phyloP scores from a whole-genome alignment of 2,329 filamentous ascomycete species.

The Aureobasidium sp. region DNA sequence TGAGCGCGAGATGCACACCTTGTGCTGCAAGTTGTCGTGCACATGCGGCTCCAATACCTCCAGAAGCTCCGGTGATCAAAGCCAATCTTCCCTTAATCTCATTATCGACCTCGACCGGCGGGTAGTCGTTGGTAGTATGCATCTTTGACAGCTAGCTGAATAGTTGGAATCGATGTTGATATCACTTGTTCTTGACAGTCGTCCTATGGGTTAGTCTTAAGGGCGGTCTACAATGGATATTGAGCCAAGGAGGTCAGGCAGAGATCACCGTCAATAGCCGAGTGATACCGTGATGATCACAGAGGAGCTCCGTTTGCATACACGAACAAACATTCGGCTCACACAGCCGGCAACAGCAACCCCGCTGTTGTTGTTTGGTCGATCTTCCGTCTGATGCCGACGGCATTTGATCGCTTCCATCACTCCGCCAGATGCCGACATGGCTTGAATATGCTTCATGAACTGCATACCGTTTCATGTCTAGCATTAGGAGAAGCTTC shows the following conservation, averaged over 20 bases:
- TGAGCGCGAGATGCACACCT: constrained; percentile 51
- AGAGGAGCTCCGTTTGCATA: not conserved
- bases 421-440: not conserved
- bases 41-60: constrained; percentile 53
- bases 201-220: not conserved
- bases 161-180: not conserved
- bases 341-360: not conserved
- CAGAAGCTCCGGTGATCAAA: constrained; percentile 54
- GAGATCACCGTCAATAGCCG: not conserved
- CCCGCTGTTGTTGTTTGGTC: not conserved
- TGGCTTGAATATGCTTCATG: not conserved
- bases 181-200: not conserved
- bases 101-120: constrained; percentile 24
- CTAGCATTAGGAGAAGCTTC: not conserved
- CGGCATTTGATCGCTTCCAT: not conserved
- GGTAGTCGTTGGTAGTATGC: constrained; percentile 6
- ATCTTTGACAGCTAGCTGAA: not conserved
- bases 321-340: not conserved
- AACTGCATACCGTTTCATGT: not conserved
- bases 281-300: not conserved
- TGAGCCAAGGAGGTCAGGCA: not conserved
- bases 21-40: constrained; percentile 47
- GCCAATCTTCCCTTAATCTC: constrained; percentile 46
- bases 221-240: not conserved
- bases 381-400: not conserved